These are phyloP conservation scores for Boechera retrofracta DNA, from an alignment of 345 rosid species.

Conservation along the genomic window DNA sequence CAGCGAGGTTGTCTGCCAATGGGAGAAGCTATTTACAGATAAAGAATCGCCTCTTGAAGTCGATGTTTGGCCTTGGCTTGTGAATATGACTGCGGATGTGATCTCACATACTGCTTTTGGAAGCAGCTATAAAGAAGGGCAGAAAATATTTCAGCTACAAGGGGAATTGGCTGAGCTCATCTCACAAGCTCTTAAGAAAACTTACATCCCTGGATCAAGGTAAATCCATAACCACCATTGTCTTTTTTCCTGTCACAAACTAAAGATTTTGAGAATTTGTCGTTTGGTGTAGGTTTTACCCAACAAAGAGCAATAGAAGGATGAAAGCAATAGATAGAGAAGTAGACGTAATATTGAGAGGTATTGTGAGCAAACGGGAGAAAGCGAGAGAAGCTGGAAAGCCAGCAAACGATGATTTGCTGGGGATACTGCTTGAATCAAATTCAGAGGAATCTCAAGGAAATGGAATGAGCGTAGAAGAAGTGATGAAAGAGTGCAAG, in stretches of 20 bases:
- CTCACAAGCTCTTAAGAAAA: slow-evolving; percentile 40
- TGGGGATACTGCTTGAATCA: slow-evolving; percentile 55
- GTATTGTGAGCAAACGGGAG: slow-evolving; percentile 50
- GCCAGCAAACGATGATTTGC: slow-evolving; percentile 44
- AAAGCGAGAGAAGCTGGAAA: slow-evolving; percentile 47
- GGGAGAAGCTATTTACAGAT: slow-evolving; percentile 41
- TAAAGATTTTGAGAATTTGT: slow-evolving; percentile 4
- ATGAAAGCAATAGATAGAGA: slow-evolving; percentile 49
- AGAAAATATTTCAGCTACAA: slow-evolving; percentile 45
- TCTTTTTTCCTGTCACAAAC: neutral
- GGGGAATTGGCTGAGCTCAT: slow-evolving; percentile 43
- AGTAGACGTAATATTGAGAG: slow-evolving; percentile 37
- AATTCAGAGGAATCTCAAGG: slow-evolving; percentile 49
- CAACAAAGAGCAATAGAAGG: slow-evolving; percentile 51
- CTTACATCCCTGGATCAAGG: slow-evolving; percentile 49
- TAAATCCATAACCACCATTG: slow-evolving; percentile 8
- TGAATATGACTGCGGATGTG: slow-evolving; percentile 50
- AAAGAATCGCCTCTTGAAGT: slow-evolving; percentile 39
- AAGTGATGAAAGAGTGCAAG: slow-evolving; percentile 49
- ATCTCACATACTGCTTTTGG: slow-evolving; percentile 53
- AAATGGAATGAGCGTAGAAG: slow-evolving; percentile 50
- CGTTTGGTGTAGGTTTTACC: slow-evolving; percentile 50
- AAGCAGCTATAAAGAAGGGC: slow-evolving; percentile 52
- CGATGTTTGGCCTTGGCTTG: slow-evolving; percentile 52
- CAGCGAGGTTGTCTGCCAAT: slow-evolving; percentile 37